A percentile compares a stretch with the other conserved stretches of the same genome.
These are phyloP conservation scores for Aspergillus saccharolyticus DNA, from an alignment of 495 filamentous ascomycete species.

Conservation along the genomic window DNA sequence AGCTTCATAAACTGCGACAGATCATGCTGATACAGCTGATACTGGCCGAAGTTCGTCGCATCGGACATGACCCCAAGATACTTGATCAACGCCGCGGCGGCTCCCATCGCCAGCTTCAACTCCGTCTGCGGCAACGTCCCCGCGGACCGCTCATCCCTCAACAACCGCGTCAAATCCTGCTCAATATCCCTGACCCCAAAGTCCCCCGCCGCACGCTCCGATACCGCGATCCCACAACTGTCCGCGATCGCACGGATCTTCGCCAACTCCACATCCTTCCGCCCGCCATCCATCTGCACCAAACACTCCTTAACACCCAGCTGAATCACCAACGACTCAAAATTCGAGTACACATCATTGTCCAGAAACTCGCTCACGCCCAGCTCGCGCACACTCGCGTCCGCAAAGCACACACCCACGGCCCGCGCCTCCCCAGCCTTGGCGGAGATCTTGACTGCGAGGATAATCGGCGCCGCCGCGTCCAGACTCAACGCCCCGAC, in stretches of 20 bases:
- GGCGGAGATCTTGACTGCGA: constrained; percentile 87
- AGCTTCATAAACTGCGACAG: constrained; percentile 98
- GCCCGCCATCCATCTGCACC: constrained; percentile 65
- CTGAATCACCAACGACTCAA: constrained; percentile 94
- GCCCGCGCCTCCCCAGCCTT: constrained; percentile 79
- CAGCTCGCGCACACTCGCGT: constrained; percentile 92
- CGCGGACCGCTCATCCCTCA: constrained; percentile 78
- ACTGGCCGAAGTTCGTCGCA: constrained; percentile 91
- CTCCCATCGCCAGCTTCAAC: constrained; percentile 93
- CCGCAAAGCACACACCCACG: constrained; percentile 95
- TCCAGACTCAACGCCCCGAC: constrained; percentile 60
- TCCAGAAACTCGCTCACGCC: constrained; percentile 97
- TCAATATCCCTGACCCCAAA: constrained; percentile 93
- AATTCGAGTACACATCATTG: constrained; percentile 97
- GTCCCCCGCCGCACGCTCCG: constrained; percentile 68
- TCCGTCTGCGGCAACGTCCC: constrained; percentile 84
- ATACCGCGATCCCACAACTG: constrained; percentile 82
- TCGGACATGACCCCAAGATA: constrained; percentile 92
- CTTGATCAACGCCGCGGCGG: constrained; percentile 88
- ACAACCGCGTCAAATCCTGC: constrained; percentile 79
- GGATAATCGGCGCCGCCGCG: constrained; percentile 83
- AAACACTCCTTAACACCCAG: constrained; percentile 93
- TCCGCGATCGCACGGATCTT: constrained; percentile 88
- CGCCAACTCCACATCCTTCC: constrained; percentile 81
- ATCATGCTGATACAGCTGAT: constrained; percentile 95